These are phyloP conservation scores for Polyplosphaeria fusca DNA, from an alignment of 495 filamentous ascomycete species.

Conservation along the genomic window DNA sequence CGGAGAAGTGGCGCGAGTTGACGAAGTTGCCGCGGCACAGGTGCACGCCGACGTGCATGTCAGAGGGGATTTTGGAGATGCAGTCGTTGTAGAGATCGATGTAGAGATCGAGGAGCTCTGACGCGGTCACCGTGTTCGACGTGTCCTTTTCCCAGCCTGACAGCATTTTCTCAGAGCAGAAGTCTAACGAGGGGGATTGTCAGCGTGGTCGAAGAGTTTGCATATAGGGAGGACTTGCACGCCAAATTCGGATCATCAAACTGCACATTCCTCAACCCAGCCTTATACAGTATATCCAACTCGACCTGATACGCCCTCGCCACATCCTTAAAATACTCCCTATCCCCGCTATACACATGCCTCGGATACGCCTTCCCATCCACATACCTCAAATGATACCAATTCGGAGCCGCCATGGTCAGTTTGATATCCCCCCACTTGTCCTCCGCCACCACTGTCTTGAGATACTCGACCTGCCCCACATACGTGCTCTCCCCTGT, in stretches of 20 bases:
- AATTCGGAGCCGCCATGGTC: slow-evolving; percentile 63
- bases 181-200: slow-evolving; percentile 36
- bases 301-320: slow-evolving; percentile 60
- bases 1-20: slow-evolving; percentile 54
- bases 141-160: slow-evolving; percentile 57
- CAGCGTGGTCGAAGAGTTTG: too few relatives aligned
- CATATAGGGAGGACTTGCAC: slow-evolving; percentile 34
- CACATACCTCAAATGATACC: slow-evolving; percentile 64
- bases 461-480: slow-evolving; percentile 57
- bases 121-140: slow-evolving; percentile 49
- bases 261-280: slow-evolving; percentile 62
- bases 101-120: slow-evolving; percentile 56
- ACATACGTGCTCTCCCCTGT: slow-evolving; percentile 48
- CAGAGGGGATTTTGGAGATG: slow-evolving; percentile 50
- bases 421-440: slow-evolving; percentile 57
- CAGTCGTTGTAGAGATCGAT: slow-evolving; percentile 60
- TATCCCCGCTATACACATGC: slow-evolving; percentile 56
- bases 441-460: slow-evolving; percentile 49
- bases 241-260: slow-evolving; percentile 65
- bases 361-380: slow-evolving; percentile 55
- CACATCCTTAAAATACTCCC: slow-evolving; percentile 60
- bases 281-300: slow-evolving; percentile 58
- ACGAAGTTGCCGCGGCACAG: slow-evolving; percentile 61
- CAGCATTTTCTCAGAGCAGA: slow-evolving; percentile 62
- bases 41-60: slow-evolving; percentile 64